Evolutionary conservation across 2,329 filamentous ascomycete genomes (phyloP), one percentile per base, ranked within the genome.

Genomic region (Pseudogymnoascus sp.): DNA sequence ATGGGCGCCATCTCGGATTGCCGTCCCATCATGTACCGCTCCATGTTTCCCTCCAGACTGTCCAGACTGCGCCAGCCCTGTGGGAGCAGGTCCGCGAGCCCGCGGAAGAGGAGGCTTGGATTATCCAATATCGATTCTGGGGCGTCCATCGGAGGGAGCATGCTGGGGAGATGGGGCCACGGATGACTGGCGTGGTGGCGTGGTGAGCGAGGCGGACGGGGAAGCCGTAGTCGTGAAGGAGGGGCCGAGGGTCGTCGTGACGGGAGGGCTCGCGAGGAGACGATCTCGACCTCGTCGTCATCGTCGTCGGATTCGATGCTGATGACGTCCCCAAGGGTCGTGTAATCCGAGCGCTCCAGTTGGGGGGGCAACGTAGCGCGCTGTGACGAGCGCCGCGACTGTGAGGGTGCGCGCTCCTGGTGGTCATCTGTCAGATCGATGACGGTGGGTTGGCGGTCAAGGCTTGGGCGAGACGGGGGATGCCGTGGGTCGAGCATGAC

Each of bases 401-500:
- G 58, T n/a, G 58, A 59, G 58, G 33, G 33, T 11, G 58, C 33
- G 33, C 33, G 58, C 36, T 59, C 58, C n/a, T 23, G 33, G 45
- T 55, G 45, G 58, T 59, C 58, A 7, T 38, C 58, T 25, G 58
- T 59, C 19, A 59, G 33, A 39, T 59, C 58, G 58, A 59, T 59
- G 58, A 59, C 58, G 33, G 58, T 55, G 25, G 45, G 45, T 19
- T 55, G 45, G 45, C 45, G 45, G n/a, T 55, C 45, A 19, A 55
- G 45, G n/a, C 45, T 55, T 19, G 45, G 45, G 25, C 45, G 45
- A 8, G 45, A 33, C 7, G 45, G 4, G 25, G 45, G 45, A 19
- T 55, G 45, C 25, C 45, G 45, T 5, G 45, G 45, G 45, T 55
- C 25, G 25, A 55, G 45, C 45, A 55, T 55, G 45, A 55, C 25